Conservation (phyloP, 2,329 filamentous ascomycete genomes). For the Colletotrichum coccodes region DNA sequence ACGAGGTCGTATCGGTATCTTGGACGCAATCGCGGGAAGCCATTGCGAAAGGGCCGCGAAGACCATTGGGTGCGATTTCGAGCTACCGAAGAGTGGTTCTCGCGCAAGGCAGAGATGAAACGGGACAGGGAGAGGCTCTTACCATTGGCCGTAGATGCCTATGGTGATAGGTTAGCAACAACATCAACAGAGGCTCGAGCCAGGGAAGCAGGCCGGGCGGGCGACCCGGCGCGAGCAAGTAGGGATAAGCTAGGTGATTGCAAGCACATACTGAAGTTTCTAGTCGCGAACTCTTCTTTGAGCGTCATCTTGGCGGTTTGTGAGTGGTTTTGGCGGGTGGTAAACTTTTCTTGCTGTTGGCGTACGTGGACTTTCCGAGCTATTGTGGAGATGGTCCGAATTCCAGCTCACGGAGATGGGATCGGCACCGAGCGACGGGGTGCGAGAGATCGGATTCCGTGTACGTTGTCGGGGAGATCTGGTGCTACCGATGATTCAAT, state of each 20-base stretch:
- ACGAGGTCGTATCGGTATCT: neutral
- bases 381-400: slow-evolving; percentile 33
- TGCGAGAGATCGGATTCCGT: neutral
- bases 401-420: slow-evolving; percentile 27
- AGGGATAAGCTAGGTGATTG: slow-evolving; percentile 27
- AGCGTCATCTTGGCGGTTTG: slow-evolving; percentile 69
- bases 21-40: neutral
- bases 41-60: neutral
- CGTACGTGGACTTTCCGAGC: slow-evolving; percentile 33
- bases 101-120: neutral
- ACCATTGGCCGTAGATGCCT: slow-evolving; percentile 85
- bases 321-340: slow-evolving; percentile 18
- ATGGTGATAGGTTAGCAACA: slow-evolving; percentile 44
- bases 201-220: neutral
- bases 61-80: neutral
- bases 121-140: slow-evolving; percentile 47
- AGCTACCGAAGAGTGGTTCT: neutral
- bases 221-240: neutral
- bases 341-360: slow-evolving; percentile 21
- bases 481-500: neutral
- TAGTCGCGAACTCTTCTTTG: slow-evolving; percentile 76
- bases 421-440: slow-evolving; percentile 10
- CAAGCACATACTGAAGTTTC: slow-evolving; percentile 76
- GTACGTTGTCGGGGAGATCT: neutral
- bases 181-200: neutral